These are phyloP conservation scores for Leishmania turanica DNA, from an alignment of 208 protist species.

Conservation along the genomic window DNA sequence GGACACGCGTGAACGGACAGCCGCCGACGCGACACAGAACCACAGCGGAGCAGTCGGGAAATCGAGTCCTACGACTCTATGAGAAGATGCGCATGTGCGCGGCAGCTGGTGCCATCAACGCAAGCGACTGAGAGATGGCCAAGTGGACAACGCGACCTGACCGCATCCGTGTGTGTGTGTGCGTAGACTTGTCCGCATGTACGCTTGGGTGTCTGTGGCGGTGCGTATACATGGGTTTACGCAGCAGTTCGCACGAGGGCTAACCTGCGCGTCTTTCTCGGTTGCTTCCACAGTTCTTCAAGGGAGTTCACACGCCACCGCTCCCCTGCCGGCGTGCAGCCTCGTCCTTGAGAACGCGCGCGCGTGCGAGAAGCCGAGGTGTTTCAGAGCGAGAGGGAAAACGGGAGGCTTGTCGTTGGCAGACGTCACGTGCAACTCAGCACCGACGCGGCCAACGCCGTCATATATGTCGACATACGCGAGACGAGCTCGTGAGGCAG, in stretches of 20 bases:
- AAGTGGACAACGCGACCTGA: not conserved
- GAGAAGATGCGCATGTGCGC: not conserved
- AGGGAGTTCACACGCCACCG: not conserved
- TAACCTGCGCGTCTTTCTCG: not conserved
- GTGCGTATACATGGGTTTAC: not conserved
- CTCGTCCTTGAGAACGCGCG: not conserved
- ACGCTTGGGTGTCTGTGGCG: not conserved
- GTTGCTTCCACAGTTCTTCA: no score
- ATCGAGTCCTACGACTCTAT: not conserved
- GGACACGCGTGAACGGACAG: not conserved
- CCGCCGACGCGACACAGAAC: not conserved
- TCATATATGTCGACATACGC: no score
- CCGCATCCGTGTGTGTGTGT: not conserved
- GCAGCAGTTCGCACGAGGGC: not conserved
- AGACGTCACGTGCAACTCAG: not conserved
- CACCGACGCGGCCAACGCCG: not conserved
- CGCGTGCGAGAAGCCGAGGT: not conserved
- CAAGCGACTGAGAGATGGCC: not conserved
- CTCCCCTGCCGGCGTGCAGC: not conserved
- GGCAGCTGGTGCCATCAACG: not conserved
- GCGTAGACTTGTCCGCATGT: not conserved
- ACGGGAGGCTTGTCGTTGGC: not conserved
- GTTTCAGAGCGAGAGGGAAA: not conserved
- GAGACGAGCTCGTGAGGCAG: not conserved
- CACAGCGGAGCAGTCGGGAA: not conserved